Conservation (phyloP, 1,284 basidiomycete genomes). For the Heliocybe sulcata region DNA sequence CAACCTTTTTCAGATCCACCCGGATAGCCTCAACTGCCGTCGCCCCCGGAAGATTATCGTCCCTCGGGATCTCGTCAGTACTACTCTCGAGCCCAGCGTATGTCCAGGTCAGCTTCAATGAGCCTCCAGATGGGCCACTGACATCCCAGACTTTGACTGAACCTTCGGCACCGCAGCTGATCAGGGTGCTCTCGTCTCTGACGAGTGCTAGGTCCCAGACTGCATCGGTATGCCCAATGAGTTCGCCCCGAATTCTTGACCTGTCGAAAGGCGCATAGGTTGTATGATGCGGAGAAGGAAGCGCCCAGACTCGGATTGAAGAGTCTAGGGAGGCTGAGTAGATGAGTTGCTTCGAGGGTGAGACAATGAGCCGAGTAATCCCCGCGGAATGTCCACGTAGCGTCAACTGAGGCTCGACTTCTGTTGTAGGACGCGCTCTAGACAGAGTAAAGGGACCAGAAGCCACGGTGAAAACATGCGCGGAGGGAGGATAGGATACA, state of each 20-base stretch:
- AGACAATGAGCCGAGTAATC: slow-evolving; percentile 87
- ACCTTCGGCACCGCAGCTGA: slow-evolving; percentile 89
- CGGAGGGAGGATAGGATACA: slow-evolving; percentile 7
- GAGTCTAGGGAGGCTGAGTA: slow-evolving; percentile 94
- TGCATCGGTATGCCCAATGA: slow-evolving; percentile 90
- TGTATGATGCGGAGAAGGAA: slow-evolving; percentile 66
- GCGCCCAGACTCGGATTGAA: slow-evolving; percentile 86
- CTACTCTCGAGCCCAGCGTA: slow-evolving; percentile 61
- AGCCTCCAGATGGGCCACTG: slow-evolving; percentile 50
- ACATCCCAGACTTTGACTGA: slow-evolving; percentile 92
- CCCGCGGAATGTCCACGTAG: slow-evolving; percentile 89
- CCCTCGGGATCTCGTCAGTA: slow-evolving; percentile 31
- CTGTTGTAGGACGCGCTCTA: slow-evolving; percentile 61
- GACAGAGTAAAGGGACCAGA: slow-evolving; percentile 13
- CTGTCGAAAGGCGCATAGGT: slow-evolving; percentile 89
- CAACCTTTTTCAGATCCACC: slow-evolving; percentile 71
- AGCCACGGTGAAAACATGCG: slow-evolving; percentile 10
- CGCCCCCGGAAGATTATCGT: slow-evolving; percentile 58
- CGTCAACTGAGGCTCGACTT: slow-evolving; percentile 87
- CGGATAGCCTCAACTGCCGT: slow-evolving; percentile 79
- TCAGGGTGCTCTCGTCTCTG: slow-evolving; percentile 71
- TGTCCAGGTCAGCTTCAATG: slow-evolving; percentile 71
- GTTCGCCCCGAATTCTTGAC: slow-evolving; percentile 66
- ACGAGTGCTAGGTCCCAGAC: slow-evolving; percentile 90
- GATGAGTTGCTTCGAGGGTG: slow-evolving; percentile 67